Evolutionary conservation across 352 stramenopile species (phyloP).

Genomic region (Globisporangium cystogenes): DNA sequence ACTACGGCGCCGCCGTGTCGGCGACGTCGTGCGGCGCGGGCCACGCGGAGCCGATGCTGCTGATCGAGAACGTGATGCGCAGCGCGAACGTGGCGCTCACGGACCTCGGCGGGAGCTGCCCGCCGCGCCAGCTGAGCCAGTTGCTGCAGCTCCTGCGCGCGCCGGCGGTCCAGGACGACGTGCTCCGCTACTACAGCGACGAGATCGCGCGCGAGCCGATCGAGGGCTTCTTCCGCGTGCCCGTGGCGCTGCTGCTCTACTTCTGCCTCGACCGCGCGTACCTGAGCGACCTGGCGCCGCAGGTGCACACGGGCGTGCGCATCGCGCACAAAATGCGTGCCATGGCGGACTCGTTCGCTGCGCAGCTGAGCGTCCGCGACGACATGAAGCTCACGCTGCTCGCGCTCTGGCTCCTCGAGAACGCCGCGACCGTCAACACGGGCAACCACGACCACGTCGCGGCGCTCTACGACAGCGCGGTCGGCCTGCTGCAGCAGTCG

Average conservation of each 20-base stretch:
- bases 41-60: conserved; percentile 32
- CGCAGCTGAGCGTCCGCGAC: conserved; percentile 64
- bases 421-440: conserved; percentile 66
- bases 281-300: conserved; percentile 39
- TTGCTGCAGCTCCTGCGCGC: conserved; percentile 47
- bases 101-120: conserved; percentile 30
- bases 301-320: conserved; percentile 38
- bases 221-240: conserved; percentile 72
- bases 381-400: conserved; percentile 82
- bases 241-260: conserved; percentile 70
- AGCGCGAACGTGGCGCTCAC: conserved; percentile 35
- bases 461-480: conserved; percentile 57
- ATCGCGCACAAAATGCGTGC: conserved; percentile 60
- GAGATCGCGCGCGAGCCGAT: conserved; percentile 65
- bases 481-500: conserved; percentile 59
- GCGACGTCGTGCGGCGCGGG: conserved; percentile 39
- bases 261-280: conserved; percentile 74
- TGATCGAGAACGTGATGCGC: conserved; percentile 78
- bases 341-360: conserved; percentile 63
- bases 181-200: conserved; percentile 53
- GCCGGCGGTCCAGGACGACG: conserved; percentile 42
- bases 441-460: conserved; percentile 51
- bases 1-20: conserved; percentile 49
- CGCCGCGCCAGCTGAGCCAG: conserved; percentile 42
- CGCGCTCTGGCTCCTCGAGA: conserved; percentile 78